phyloP scores from a whole-genome alignment of 2,329 filamentous ascomycete genomes.

The Trichoderma breve region DNA sequence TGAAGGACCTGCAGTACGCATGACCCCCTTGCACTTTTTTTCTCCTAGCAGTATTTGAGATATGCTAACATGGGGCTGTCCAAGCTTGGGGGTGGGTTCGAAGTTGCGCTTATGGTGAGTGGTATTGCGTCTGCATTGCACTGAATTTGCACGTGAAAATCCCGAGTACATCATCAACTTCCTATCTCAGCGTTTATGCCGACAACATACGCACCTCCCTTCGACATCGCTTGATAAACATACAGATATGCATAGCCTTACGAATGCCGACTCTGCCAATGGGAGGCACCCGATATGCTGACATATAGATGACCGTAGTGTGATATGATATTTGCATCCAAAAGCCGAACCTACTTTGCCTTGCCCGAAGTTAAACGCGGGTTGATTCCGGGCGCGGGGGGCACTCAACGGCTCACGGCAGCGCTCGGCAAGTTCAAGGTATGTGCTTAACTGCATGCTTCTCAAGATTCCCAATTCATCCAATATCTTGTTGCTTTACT shows the following conservation, averaged over 20 bases:
- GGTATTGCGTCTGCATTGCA: not conserved
- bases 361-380: conserved; percentile 41
- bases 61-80: conserved; percentile 17
- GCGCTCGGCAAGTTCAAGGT: conserved; percentile 43
- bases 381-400: conserved; percentile 42
- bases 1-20: conserved; percentile 49
- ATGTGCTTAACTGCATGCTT: conserved; percentile 18
- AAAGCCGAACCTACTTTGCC: conserved; percentile 35
- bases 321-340: conserved; percentile 40
- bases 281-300: not conserved
- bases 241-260: conserved; percentile 12
- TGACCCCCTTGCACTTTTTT: not conserved
- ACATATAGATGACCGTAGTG: conserved; percentile 29
- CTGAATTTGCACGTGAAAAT: conserved; percentile 1
- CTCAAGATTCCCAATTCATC: not conserved
- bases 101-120: conserved; percentile 47
- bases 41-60: conserved; percentile 1
- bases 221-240: conserved; percentile 1
- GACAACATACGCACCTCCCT: not conserved
- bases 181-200: not conserved
- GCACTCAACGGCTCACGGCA: conserved; percentile 41
- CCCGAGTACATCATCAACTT: not conserved
- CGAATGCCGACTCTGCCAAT: not conserved
- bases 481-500: not conserved
- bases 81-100: conserved; percentile 51